Percentiles rank a stretch among this genome's conserved stretches.
These are phyloP conservation scores for Trichoderma guizhouense DNA, from an alignment of 2,329 filamentous ascomycete genomes.

Conservation along the genomic window DNA sequence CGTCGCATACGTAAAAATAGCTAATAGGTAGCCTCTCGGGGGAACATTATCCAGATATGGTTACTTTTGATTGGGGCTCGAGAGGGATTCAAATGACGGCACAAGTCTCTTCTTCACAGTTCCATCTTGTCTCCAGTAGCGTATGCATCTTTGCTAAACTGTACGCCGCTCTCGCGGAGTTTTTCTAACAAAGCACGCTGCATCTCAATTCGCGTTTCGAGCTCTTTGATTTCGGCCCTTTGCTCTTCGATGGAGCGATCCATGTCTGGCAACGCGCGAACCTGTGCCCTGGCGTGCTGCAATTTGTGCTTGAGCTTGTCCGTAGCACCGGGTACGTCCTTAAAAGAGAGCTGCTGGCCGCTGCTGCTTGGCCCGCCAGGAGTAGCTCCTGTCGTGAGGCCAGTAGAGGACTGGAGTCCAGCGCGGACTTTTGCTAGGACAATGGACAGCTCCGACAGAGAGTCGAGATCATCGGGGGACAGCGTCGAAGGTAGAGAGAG, in stretches of 20 bases:
- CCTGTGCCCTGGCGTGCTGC: slow-evolving; percentile 67
- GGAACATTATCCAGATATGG: background rate
- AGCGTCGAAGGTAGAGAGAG: slow-evolving; percentile 61
- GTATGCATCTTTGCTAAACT: slow-evolving; percentile 31
- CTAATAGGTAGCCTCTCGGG: background rate
- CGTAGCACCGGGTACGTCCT: slow-evolving; percentile 76
- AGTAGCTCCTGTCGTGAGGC: slow-evolving; percentile 39
- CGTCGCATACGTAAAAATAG: background rate
- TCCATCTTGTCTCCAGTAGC: slow-evolving; percentile 40
- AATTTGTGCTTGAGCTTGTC: slow-evolving; percentile 80
- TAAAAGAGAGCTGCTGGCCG: slow-evolving; percentile 48
- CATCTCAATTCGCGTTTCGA: slow-evolving; percentile 60
- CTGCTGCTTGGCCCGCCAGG: slow-evolving; percentile 33
- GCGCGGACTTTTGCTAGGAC: slow-evolving; percentile 71
- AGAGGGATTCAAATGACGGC: background rate
- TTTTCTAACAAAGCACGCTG: slow-evolving; percentile 58
- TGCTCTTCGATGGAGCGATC: slow-evolving; percentile 64
- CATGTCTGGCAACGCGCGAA: slow-evolving; percentile 68
- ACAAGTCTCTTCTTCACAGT: slow-evolving; percentile 26
- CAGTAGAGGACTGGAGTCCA: slow-evolving; percentile 41
- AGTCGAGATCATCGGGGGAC: slow-evolving; percentile 78
- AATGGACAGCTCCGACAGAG: slow-evolving; percentile 75
- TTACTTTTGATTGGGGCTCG: background rate
- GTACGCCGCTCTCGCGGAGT: slow-evolving; percentile 48
- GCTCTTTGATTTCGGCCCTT: slow-evolving; percentile 63